Conservation (phyloP, 345 rosid species). For the Psidium guajava region DNA sequence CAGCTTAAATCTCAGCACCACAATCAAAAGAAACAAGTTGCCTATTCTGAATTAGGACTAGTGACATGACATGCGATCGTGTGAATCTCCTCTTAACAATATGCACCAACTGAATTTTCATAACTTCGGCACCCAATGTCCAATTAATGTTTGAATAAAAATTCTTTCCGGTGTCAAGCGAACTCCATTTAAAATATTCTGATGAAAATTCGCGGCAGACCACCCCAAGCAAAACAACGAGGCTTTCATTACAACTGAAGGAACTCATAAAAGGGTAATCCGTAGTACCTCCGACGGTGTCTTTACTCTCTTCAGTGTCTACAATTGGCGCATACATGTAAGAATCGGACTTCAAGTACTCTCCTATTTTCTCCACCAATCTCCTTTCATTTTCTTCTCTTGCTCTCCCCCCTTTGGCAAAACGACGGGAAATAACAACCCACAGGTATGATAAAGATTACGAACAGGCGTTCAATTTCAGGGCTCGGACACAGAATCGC, state of each 20-base stretch:
- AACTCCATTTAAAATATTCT: no score
- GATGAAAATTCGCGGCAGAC: no score
- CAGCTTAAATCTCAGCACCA: neutral
- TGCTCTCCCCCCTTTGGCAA: constrained; percentile 10
- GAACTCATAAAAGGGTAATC: neutral
- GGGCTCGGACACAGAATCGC: neutral
- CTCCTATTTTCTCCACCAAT: constrained; percentile 16
- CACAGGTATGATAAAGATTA: neutral
- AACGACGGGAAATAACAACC: neutral
- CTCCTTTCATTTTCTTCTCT: neutral
- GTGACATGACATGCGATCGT: neutral
- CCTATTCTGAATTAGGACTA: neutral
- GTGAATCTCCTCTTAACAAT: neutral
- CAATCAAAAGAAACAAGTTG: neutral
- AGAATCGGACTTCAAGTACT: constrained; percentile 37
- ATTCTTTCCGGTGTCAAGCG: no score
- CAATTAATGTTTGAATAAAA: no score
- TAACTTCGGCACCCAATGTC: neutral
- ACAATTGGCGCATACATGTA: constrained; percentile 27
- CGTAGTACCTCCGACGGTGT: neutral
- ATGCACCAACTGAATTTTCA: neutral
- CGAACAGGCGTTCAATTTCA: neutral
- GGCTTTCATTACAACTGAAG: neutral
- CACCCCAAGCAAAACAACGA: neutral
- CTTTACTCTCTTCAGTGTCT: constrained; percentile 1